Conservation (phyloP, 73 alveolate species). For the Tetrahymena thermophila region DNA sequence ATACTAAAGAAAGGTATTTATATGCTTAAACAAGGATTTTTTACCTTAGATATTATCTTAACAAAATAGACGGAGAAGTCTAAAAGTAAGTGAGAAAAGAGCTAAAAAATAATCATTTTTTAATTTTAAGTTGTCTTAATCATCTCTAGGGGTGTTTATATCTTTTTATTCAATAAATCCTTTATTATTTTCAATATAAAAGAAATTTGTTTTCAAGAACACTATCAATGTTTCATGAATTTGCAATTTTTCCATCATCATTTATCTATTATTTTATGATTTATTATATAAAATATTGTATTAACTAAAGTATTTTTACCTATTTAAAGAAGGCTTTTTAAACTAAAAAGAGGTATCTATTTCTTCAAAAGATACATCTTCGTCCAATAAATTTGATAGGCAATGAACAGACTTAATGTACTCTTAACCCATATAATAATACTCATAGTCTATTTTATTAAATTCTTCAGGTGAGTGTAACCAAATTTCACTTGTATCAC, state of each 20-base stretch:
- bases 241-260: neutral
- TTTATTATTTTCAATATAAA: neutral
- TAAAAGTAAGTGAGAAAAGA: neutral
- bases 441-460: neutral
- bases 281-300: neutral
- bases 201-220: neutral
- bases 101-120: neutral
- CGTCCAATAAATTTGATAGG: neutral
- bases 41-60: neutral
- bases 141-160: neutral
- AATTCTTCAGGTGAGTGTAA: neutral
- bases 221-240: neutral
- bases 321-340: neutral
- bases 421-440: neutral
- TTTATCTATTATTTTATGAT: neutral
- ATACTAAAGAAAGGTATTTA: neutral
- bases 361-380: neutral
- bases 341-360: neutral
- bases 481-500: neutral
- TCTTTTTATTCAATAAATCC: neutral
- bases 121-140: neutral
- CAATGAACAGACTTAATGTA: neutral
- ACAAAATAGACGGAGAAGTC: neutral
- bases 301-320: neutral
- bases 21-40: neutral